Evolutionary conservation across 2,329 filamentous ascomycete genomes (phyloP).

Genomic region (Cytospora piceicola): DNA sequence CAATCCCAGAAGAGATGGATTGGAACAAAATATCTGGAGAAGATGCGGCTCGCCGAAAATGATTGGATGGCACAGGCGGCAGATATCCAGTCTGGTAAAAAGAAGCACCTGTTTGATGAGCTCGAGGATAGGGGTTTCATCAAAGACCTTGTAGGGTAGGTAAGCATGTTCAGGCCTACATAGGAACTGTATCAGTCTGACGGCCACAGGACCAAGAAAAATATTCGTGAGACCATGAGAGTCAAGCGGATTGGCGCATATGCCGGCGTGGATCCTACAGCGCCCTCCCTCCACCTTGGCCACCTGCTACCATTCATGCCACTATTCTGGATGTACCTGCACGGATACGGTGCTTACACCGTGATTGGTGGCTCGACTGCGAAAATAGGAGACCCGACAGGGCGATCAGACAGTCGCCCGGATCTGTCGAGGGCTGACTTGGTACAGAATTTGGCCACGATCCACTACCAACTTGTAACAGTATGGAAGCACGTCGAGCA

Average conservation of each 20-base stretch:
- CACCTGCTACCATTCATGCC: constrained; percentile 83
- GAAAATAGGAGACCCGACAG: constrained; percentile 79
- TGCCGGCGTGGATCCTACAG: constrained; percentile 82
- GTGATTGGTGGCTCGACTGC: constrained; percentile 76
- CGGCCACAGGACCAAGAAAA: constrained; percentile 35
- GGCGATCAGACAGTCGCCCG: constrained; percentile 65
- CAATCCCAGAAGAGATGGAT: constrained; percentile 42
- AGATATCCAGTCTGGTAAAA: constrained; percentile 54
- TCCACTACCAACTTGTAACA: constrained; percentile 70
- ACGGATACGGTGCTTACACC: constrained; percentile 70
- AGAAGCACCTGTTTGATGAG: constrained; percentile 61
- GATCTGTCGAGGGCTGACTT: constrained; percentile 55
- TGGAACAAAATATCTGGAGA: constrained; percentile 48
- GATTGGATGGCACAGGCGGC: constrained; percentile 54
- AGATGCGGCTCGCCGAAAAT: constrained; percentile 46
- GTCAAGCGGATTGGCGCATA: constrained; percentile 72
- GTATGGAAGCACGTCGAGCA: constrained; percentile 75
- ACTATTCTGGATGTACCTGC: constrained; percentile 80
- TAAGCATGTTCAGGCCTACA: constrained; percentile 16
- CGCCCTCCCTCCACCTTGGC: constrained; percentile 77
- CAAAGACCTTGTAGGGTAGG: constrained; percentile 75
- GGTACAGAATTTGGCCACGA: constrained; percentile 67
- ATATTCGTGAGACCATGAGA: constrained; percentile 67
- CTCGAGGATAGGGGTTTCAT: constrained; percentile 74
- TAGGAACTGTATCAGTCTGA: constrained; percentile 7